A percentile compares a stretch with the other conserved stretches of the same genome.
Conservation (phyloP, 768 basidiomycete species). For the Scleroderma bovista region DNA sequence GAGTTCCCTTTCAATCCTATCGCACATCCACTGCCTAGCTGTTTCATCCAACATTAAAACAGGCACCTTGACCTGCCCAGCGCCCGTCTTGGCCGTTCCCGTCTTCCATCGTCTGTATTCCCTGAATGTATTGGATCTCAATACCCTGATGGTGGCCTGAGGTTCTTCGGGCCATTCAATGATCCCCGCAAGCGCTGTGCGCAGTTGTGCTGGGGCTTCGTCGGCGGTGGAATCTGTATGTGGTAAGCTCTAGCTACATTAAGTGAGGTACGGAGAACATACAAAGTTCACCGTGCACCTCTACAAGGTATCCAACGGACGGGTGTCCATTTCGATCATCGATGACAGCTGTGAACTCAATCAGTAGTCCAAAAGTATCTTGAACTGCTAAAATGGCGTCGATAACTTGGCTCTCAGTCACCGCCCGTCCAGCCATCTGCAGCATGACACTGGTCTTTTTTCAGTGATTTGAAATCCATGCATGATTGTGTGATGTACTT, state of each 20-base stretch:
- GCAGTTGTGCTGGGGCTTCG: constrained; percentile 3
- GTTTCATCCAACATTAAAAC: not conserved
- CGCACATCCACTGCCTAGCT: constrained; percentile 1
- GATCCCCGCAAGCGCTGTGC: not conserved
- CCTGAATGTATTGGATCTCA: not conserved
- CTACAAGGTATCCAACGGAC: constrained; percentile 7
- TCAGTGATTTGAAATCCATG: not conserved
- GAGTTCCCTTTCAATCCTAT: not conserved
- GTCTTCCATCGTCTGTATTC: not conserved
- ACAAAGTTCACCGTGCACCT: constrained; percentile 7
- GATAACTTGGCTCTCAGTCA: constrained; percentile 11
- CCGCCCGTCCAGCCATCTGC: not conserved
- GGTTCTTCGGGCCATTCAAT: not conserved
- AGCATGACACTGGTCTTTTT: constrained; percentile 4
- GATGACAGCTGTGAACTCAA: constrained; percentile 13
- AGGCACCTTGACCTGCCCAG: constrained; percentile 4
- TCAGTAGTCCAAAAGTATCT: constrained; percentile 8
- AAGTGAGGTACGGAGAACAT: not conserved
- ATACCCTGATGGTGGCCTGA: constrained; percentile 1
- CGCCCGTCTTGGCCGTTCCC: not conserved
- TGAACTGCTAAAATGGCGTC: constrained; percentile 9
- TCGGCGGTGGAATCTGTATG: not conserved
- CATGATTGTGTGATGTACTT: constrained; percentile 6
- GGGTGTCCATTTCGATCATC: constrained; percentile 6
- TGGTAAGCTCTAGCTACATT: not conserved